These are phyloP conservation scores for Leucaena leucocephala DNA, from an alignment of 306 rosid genomes.

Conservation along the genomic window DNA sequence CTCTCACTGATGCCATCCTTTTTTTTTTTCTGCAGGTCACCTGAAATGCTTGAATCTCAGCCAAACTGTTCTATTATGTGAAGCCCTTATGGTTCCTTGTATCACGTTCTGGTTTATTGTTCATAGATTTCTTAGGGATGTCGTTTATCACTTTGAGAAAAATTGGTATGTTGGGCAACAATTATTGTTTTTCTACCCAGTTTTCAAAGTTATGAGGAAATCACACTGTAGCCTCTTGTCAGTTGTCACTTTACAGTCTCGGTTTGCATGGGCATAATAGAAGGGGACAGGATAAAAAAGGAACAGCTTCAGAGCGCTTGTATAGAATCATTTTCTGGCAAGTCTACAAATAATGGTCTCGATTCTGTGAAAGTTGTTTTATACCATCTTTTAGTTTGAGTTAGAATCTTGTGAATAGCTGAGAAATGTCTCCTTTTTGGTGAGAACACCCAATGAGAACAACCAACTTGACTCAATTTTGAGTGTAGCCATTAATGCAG, in stretches of 20 bases:
- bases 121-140: conserved; percentile 33
- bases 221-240: conserved; percentile 14
- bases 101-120: conserved; percentile 28
- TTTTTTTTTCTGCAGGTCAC: conserved; percentile 72
- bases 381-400: background rate
- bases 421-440: background rate
- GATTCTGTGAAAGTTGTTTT: conserved; percentile 3
- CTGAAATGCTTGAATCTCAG: conserved; percentile 78
- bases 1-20: conserved; percentile 20
- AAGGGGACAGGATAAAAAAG: background rate
- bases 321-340: conserved; percentile 27
- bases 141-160: conserved; percentile 35
- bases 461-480: background rate
- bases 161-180: conserved; percentile 25
- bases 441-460: background rate
- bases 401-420: background rate
- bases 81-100: conserved; percentile 35
- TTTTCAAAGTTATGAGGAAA: conserved; percentile 26
- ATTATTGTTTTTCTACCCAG: conserved; percentile 24
- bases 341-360: conserved; percentile 17
- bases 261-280: background rate
- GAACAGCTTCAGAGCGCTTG: conserved; percentile 16
- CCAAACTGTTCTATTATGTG: conserved; percentile 81
- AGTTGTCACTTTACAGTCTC: background rate
- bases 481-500: background rate